phyloP scores from a whole-genome alignment of 164 flowering plant species.

The Vitis amurensis region DNA sequence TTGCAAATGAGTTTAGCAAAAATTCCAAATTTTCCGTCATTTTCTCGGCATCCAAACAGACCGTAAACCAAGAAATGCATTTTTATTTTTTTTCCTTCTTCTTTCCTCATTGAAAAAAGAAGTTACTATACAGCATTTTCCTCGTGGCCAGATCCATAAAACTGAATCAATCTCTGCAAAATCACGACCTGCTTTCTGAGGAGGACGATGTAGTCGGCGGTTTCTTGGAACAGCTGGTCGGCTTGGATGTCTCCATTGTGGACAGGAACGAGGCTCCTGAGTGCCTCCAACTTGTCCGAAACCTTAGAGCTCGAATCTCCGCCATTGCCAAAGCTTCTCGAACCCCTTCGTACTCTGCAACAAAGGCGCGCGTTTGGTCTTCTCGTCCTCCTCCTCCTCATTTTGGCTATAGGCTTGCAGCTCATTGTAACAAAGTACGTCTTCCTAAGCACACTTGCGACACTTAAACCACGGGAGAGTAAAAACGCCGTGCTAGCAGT shows the following conservation, averaged over 20 bases:
- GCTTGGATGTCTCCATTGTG: conserved; percentile 29
- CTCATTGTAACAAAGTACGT: no score
- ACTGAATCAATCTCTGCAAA: conserved; percentile 61
- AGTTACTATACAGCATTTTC: neutral
- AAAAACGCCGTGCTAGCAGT: no score
- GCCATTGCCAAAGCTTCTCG: conserved; percentile 11
- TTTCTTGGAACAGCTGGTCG: conserved; percentile 60
- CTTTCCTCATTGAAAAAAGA: no score
- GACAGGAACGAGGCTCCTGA: conserved; percentile 52
- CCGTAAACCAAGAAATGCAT: no score
- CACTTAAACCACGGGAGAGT: no score
- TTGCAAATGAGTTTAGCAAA: no score
- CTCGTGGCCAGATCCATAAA: conserved; percentile 36
- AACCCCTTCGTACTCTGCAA: conserved; percentile 3
- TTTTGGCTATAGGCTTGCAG: no score
- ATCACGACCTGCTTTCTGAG: conserved; percentile 57
- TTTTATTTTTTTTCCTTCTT: no score
- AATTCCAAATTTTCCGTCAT: no score
- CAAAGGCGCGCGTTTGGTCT: conserved; percentile 8
- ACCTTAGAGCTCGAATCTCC: conserved; percentile 12
- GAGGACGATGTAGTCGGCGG: conserved; percentile 67
- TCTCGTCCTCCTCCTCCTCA: conserved; percentile 6
- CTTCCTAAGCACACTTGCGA: no score
- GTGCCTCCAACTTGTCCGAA: conserved; percentile 40
- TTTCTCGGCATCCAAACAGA: no score